Base-by-base conservation (phyloP, 2,329 filamentous ascomycete species). In the Calonectria montana region DNA sequence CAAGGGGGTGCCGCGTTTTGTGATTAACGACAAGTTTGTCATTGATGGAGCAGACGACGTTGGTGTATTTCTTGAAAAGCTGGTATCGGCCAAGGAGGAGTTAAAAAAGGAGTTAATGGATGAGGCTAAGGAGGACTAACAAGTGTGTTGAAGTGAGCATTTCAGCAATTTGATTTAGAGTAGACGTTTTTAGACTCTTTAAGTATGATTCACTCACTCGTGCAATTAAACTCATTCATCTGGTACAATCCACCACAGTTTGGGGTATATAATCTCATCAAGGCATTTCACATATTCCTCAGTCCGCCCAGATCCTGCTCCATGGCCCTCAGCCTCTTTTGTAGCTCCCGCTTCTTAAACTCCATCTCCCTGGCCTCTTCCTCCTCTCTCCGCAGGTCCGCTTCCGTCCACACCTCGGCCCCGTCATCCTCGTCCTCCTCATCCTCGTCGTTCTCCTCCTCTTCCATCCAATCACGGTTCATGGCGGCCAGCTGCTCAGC, bases 21-120 rank as follows among this genome's bases (percentile, higher is more conserved):
- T 91, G 15, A 89, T 97, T 73, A 92, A 96, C 78, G 91, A 87
- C 2, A 86, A 85, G 75, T 92, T 91, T 81, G 89, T 92, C 75
- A 82, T 96, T 35, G 88, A 91, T 31, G 94, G 94, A 1, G 94
- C 94, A 1, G 91, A 95, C 83, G 93, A 95, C 71, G 87, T 91
- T 2, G 85, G 87, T 55, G 88, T 88, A 2, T 96, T 96, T 79
- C 81, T 94, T 73, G 86, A 91, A 77, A 83, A 92, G 59, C 93
- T 96, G 81, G 85, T 91, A 73, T 86, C 87, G 78, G 87, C 82
- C 18, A 85, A 84, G 80, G 77, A 81, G 48, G 78, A 80, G 6
- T 69, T 67, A n/a, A 85, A 84, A 80, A 77, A 81, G 48, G 78
- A 80, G 6, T 69, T 67, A n/a, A 55, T 73, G 21, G 43, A 7